Base-by-base conservation (phyloP, 202 grass and related monocot genomes). In the Zizania palustris region DNA sequence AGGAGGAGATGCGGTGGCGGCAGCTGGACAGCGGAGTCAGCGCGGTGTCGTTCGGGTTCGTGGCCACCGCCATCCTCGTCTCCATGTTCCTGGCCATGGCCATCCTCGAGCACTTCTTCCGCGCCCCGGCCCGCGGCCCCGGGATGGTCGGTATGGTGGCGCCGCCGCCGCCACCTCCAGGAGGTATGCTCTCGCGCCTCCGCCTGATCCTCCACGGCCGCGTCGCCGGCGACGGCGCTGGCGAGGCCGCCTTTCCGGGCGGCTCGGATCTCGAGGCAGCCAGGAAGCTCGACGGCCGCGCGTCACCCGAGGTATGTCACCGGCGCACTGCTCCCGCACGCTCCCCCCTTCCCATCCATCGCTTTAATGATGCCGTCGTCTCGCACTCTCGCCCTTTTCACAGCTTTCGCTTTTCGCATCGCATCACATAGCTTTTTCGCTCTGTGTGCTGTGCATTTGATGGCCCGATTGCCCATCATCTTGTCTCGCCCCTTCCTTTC, bases 21-120 rank as follows among this genome's bases (percentile, higher is more conserved):
- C 82, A 93, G 76, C 84, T 93, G 39, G 88, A 97, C 75, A 85
- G 84, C 69, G 82, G 80, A 37, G 88, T 97, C 16, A 97, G 87
- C 64, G 93, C 93, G 21, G 91, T 97, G 51, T 97, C 93, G 22
- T 97, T 97, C 53, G 93, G 93, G 60, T 97, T 97, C 86, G 93
- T 97, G 62, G 93, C 91, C 72, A 97, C 91, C 37, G 93, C 93
- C 84, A 93, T 97, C 77, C 84, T 97, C 50, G 87, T 97, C 45
- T 97, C 91, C 67, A 93, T 97, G 93, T 97, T 97, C 86, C 93
- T 97, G 65, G 79, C 90, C 76, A 93, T 97, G 91, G 93, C 88
- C 68, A 84, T 97, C 34, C 79, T 97, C 76, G 91, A 93, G 79
- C 91, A 92, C 78, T 97, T 97, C 71, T 84, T 97, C 60, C 81